Base-by-base conservation (phyloP, 179 eudicot species). In the Gypsophila paniculata region DNA sequence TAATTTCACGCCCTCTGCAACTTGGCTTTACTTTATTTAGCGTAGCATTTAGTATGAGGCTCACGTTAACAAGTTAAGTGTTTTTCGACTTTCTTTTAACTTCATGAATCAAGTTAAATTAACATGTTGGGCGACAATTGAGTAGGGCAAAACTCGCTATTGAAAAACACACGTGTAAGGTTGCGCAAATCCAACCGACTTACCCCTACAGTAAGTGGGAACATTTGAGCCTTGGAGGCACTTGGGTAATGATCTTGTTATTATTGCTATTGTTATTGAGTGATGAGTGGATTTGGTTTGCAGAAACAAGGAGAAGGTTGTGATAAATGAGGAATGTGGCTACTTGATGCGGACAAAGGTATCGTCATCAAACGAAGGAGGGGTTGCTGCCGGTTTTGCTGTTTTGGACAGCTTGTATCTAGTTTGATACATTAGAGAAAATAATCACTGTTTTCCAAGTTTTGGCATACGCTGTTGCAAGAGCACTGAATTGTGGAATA, bases 301-400 rank as follows among this genome's bases (percentile, higher is more conserved):
- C 81, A 84, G 97, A 81, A 91, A 84, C 80, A 89, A 88, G 65
- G 84, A 83, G 48, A 80, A 75, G 19, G 85, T 91, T 66, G 80
- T 94, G n/a, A 65, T 90, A 75, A 94, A 94, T 34, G 85, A 88
- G 73, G 83, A 87, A 53, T 73, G 85, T 60, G 99, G 99, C 34
- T 89, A 94, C 78, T 78, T 94, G 86, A 87, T 91, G 99, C 88
- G 99, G 51, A 94, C 99, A 17, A 94, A 94, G 82, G 95, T 88
- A 0, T 85, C 97, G 60, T 88, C 99, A 23, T 94, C 99, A 48
- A 81, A 94, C 48, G 99, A 94, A 65, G 99, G 99, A 21, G 99
- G 99, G 5, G 99, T 94, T 79, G 97, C 95, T 23, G 97, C 99
- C 65, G 99, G 99, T 57, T 91, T 86, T 73, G 99, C 97, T 13